Base-by-base conservation (phyloP, 352 stramenopile genomes). In the Phytopythium boreale region DNA sequence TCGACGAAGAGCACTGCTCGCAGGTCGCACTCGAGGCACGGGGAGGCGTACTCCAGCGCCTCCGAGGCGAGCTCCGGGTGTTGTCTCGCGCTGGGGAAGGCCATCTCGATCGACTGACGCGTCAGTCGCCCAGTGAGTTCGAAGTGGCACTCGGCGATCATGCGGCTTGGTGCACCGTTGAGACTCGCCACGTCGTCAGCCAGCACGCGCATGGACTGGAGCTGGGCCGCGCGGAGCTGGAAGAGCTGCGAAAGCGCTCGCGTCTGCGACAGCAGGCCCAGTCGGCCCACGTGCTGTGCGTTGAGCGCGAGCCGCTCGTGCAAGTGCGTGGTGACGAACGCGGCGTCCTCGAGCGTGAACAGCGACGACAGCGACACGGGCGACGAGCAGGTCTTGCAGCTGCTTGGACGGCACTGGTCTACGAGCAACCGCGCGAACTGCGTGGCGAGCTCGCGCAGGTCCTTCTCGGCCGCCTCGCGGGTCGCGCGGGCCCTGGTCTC, bases 351-450 rank as follows among this genome's bases (percentile, higher is more conserved):
- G 8, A 46, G 26, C 11, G 52, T 43, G 26, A 26, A 22, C 53
- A 49, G 34, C 31, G 31, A 20, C 11, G 36, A 41, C 11, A 17
- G 27, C 29, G 51, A 31, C 31, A 27, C 15, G 10, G 22, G 53
- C 53, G 53, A 34, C 34, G 31, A 22, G 4, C 43, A 50, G 24
- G 2, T 15, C 50, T 19, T 26, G 17, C 4, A 2, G 10, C 11
- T 5, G 8, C 27, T 11, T 12, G 0, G 4, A 4, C 14, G 2
- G 50, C 50, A 43, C 50, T 41, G 14, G 15, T 19, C 7, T 27
- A 19, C 27, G 19, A 59, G 29, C 53, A 59, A n/a, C 34, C 53
- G 2, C 8, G 31, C 19, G 53, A 59, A 59, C 29, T 44, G 53
- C 0, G 53, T 36, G 3, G 34, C 29, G 7, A 47, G 31, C 9